Percentiles rank a stretch among this genome's conserved stretches.
These are phyloP conservation scores for Wickerhamomyces chambardii DNA, from an alignment of 805 yeast genomes.

Conservation along the genomic window DNA sequence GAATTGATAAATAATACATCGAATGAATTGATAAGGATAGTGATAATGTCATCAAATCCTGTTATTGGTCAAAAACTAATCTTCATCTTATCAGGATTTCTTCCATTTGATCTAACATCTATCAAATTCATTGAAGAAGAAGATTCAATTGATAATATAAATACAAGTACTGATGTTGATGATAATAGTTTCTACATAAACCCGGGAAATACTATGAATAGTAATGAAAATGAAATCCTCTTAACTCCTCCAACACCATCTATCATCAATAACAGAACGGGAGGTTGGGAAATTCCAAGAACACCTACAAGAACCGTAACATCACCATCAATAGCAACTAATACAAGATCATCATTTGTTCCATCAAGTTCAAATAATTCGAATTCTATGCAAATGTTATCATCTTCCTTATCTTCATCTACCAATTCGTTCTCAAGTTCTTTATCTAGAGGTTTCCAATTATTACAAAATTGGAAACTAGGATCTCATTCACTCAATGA, in stretches of 20 bases:
- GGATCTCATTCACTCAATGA: slow-evolving; percentile 18
- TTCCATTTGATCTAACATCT: slow-evolving; percentile 25
- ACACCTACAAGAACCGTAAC: slow-evolving; percentile 17
- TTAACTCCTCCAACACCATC: slow-evolving; percentile 16
- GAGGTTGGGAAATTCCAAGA: slow-evolving; percentile 32
- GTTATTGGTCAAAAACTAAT: slow-evolving; percentile 51
- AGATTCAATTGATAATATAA: too few species aligned
- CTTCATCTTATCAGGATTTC: slow-evolving; percentile 41
- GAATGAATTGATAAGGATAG: slow-evolving; percentile 35
- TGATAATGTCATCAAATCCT: slow-evolving; percentile 50
- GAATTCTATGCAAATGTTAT: slow-evolving; percentile 26
- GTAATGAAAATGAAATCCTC: background rate
- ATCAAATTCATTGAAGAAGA: slow-evolving; percentile 9
- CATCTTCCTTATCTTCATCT: slow-evolving; percentile 27
- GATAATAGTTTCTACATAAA: too few species aligned
- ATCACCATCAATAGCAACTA: slow-evolving; percentile 21
- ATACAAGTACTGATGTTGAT: too few species aligned
- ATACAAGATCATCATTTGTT: slow-evolving; percentile 19
- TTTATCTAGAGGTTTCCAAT: slow-evolving; percentile 15
- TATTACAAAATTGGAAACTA: slow-evolving; percentile 15
- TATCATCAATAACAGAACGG: slow-evolving; percentile 11
- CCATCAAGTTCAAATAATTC: slow-evolving; percentile 25
- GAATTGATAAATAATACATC: slow-evolving; percentile 8
- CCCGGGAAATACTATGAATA: background rate
- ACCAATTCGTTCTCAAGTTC: slow-evolving; percentile 24